Evolutionary conservation across 1,284 basidiomycete species (phyloP).

Genomic region (Leccinum pachyderme): DNA sequence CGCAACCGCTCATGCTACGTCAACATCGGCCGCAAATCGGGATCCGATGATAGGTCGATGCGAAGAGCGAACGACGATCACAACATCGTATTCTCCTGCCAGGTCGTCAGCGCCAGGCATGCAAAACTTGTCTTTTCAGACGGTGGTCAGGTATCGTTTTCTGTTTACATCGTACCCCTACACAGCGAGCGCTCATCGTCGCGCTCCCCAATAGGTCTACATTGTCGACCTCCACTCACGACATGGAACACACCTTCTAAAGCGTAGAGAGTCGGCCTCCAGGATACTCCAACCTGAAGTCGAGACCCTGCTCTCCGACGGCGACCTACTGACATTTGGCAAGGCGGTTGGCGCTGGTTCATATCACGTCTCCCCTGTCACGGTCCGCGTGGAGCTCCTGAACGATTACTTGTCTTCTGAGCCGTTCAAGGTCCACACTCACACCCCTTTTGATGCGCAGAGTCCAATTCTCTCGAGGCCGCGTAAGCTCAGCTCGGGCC

Average conservation of each 20-base stretch:
- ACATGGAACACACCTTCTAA: conserved; percentile 30
- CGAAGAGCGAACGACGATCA: conserved; percentile 35
- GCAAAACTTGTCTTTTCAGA: conserved; percentile 33
- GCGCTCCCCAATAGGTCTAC: conserved; percentile 25
- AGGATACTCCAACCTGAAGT: conserved; percentile 32
- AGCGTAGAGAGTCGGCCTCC: conserved; percentile 18
- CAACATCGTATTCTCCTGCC: conserved; percentile 34
- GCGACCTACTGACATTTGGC: conserved; percentile 70
- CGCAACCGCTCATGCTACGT: conserved; percentile 25
- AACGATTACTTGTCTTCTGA: conserved; percentile 28
- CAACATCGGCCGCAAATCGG: conserved; percentile 35
- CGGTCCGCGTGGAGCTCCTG: conserved; percentile 55
- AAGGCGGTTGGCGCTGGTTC: conserved; percentile 63
- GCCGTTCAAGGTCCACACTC: conserved; percentile 1
- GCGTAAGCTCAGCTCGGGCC: conserved; percentile 36
- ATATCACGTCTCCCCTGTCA: conserved; percentile 57
- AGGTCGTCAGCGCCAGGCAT: conserved; percentile 35
- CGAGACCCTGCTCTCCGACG: conserved; percentile 51
- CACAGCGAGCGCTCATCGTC: conserved; percentile 12
- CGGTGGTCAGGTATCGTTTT: conserved; percentile 28
- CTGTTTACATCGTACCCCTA: neutral
- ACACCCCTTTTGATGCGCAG: conserved; percentile 9
- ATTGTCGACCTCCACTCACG: conserved; percentile 34
- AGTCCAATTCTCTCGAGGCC: conserved; percentile 14
- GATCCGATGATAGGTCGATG: conserved; percentile 36